Evolutionary conservation across 257 asterid species (phyloP), one percentile per base, ranked within the genome.

Genomic region (Striga asiatica): DNA sequence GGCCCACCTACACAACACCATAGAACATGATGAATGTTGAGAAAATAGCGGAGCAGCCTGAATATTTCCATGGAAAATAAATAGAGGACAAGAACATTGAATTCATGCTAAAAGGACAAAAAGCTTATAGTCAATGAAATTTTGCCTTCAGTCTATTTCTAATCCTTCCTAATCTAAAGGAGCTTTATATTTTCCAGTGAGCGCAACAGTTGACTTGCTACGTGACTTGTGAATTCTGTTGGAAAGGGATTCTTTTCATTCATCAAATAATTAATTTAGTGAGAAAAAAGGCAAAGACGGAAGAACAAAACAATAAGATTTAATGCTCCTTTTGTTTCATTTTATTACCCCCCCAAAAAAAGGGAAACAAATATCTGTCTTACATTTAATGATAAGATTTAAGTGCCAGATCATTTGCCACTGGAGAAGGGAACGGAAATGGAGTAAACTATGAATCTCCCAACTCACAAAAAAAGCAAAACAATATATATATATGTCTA

Each of bases 1-100:
- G 20, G 94, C 95, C 94, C 96, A 88, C 96, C 93, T 88, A 31
- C 53, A 55, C 39, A 54, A 32, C 23, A 63, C 12, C 48, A 41
- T 41, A 41, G 31, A 56, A 34, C 49, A 61, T 5, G 41, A 61
- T 53, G 46, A 57, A 35, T 41, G 18, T 25, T n/a, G 52, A 11
- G 18, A 41, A 14, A 62, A 45, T 37, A 49, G 6, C 35, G 47
- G 37, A 53, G 37, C 14, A 22, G 37, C 32, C 43, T 27, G 4
- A 41, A 25, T 12, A 41, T 39, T 53, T 47, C 50, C 34, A 10
- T 11, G 3, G 21, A 19, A 19, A 38, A 52, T 21, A 13, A 56
- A 62, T 13, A 34, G 29, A 32, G 37, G 31, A 38, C 47, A 2
- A 43, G 18, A 23, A 51, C 13, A 47, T 16, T 13, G 47, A 13